phyloP scores from a whole-genome alignment of 768 basidiomycete species.

The Nidula microcarpa region DNA sequence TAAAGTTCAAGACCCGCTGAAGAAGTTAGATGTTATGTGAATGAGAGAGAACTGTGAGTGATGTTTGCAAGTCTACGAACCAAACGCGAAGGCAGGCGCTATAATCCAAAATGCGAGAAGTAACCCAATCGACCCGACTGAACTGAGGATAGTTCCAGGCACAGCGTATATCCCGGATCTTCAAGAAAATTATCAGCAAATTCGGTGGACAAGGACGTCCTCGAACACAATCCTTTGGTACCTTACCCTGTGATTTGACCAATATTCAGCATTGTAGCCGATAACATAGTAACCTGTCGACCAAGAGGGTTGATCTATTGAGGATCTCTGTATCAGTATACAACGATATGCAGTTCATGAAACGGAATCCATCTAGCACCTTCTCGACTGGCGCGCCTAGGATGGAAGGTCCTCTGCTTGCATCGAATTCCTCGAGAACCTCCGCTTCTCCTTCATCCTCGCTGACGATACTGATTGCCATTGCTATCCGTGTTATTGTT shows the following conservation, averaged over 20 bases:
- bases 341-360: background rate
- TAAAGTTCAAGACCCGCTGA: constrained; percentile 33
- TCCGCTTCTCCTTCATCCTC: background rate
- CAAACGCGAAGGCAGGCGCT: constrained; percentile 27
- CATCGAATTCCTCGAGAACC: background rate
- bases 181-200: background rate
- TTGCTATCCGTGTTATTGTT: no score
- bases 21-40: background rate
- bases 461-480: background rate
- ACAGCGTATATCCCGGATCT: constrained; percentile 35
- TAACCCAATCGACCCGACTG: constrained; percentile 32
- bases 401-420: background rate
- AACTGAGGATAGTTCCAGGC: constrained; percentile 26
- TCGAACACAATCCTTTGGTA: background rate
- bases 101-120: constrained; percentile 26
- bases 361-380: constrained; percentile 5
- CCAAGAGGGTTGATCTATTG: constrained; percentile 24
- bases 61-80: constrained; percentile 9
- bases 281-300: constrained; percentile 26
- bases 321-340: background rate
- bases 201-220: background rate
- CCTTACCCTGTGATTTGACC: constrained; percentile 29
- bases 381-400: constrained; percentile 21
- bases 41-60: no score
- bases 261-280: constrained; percentile 31